phyloP scores from a whole-genome alignment of 2,329 filamentous ascomycete species.

The Fonsecaea multimorphosa region DNA sequence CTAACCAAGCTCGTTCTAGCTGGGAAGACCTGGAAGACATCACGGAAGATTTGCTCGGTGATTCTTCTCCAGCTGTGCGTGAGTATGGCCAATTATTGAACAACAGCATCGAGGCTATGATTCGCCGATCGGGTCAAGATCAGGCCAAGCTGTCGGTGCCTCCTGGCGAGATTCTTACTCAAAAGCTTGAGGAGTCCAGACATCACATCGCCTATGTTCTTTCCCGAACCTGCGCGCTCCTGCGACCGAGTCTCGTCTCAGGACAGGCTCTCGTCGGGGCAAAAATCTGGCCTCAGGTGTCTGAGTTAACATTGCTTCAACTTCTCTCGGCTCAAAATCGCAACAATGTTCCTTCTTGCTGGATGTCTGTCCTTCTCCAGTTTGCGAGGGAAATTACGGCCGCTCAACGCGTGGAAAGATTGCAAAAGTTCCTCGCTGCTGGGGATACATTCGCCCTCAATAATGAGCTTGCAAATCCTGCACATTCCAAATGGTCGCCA shows the following conservation, averaged over 20 bases:
- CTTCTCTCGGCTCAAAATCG: slow-evolving; percentile 38
- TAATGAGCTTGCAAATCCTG: slow-evolving; percentile 55
- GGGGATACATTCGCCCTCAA: slow-evolving; percentile 36
- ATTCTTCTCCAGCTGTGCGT: background rate
- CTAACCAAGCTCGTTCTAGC: background rate
- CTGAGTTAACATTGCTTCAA: slow-evolving; percentile 37
- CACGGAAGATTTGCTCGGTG: slow-evolving; percentile 7
- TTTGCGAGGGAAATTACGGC: slow-evolving; percentile 43
- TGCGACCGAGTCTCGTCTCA: slow-evolving; percentile 9
- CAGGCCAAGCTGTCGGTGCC: slow-evolving; percentile 7
- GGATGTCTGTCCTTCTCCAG: slow-evolving; percentile 37
- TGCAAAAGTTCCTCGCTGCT: slow-evolving; percentile 33
- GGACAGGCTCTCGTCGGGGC: slow-evolving; percentile 13
- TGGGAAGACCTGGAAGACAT: slow-evolving; percentile 21
- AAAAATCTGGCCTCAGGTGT: slow-evolving; percentile 37
- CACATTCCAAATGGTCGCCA: slow-evolving; percentile 64
- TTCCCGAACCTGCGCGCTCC: background rate
- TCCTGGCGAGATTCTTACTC: background rate
- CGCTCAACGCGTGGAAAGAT: slow-evolving; percentile 43
- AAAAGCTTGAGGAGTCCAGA: slow-evolving; percentile 14
- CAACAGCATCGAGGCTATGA: slow-evolving; percentile 16
- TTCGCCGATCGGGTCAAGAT: background rate
- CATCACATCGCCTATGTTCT: slow-evolving; percentile 15
- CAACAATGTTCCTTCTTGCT: slow-evolving; percentile 20
- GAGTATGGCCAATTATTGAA: slow-evolving; percentile 13